Conservation (phyloP, 1,284 basidiomycete genomes). For the Trichosporon asahii region DNA sequence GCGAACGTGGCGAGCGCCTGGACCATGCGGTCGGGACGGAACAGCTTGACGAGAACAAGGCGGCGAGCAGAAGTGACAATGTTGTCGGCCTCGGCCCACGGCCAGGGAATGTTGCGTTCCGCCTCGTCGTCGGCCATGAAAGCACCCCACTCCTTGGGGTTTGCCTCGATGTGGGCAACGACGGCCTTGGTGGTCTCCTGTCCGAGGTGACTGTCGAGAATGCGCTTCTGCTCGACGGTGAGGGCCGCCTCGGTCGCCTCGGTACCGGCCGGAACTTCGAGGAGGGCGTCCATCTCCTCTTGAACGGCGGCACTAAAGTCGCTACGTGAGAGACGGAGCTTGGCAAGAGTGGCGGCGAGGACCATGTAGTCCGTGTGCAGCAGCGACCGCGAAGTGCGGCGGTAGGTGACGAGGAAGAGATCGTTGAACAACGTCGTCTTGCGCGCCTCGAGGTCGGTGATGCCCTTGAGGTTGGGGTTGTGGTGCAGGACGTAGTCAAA, state of each 20-base stretch:
- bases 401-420: slow-evolving; percentile 85
- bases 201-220: slow-evolving; percentile 35
- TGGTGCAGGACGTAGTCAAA: slow-evolving; percentile 91
- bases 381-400: slow-evolving; percentile 83
- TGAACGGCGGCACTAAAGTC: slow-evolving; percentile 67
- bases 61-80: slow-evolving; percentile 34
- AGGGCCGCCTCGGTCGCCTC: slow-evolving; percentile 22
- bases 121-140: slow-evolving; percentile 71
- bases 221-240: slow-evolving; percentile 33
- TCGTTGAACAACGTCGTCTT: slow-evolving; percentile 83
- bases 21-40: slow-evolving; percentile 46
- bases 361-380: slow-evolving; percentile 89
- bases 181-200: slow-evolving; percentile 63
- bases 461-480: slow-evolving; percentile 79
- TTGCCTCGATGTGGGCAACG: slow-evolving; percentile 62
- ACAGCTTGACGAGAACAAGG: slow-evolving; percentile 41
- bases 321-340: slow-evolving; percentile 70
- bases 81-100: slow-evolving; percentile 59
- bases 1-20: slow-evolving; percentile 38
- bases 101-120: slow-evolving; percentile 67
- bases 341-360: slow-evolving; percentile 83
- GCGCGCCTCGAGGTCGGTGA: slow-evolving; percentile 70
- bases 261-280: slow-evolving; percentile 61
- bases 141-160: slow-evolving; percentile 68
- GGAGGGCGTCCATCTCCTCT: slow-evolving; percentile 83